Evolutionary conservation across 148 eudicot genomes (phyloP).

Genomic region (Rhododendron molle): DNA sequence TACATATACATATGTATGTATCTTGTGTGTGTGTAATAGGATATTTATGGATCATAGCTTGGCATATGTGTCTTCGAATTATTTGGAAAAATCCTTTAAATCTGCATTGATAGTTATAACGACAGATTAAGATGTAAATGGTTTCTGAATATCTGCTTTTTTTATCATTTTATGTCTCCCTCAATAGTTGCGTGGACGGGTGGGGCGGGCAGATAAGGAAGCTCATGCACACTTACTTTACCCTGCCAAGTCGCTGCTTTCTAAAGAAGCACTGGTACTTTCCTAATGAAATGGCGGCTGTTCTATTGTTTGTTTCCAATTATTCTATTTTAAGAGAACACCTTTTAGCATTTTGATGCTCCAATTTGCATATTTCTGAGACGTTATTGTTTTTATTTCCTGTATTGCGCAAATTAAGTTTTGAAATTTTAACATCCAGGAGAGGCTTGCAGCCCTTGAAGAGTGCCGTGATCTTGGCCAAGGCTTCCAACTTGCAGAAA

Average conservation of each 20-base stretch:
- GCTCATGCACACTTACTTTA: constrained; percentile 86
- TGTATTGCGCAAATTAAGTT: background rate
- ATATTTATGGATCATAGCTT: background rate
- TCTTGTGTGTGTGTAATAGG: background rate
- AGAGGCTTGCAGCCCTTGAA: constrained; percentile 94
- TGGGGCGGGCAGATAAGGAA: constrained; percentile 96
- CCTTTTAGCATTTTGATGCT: background rate
- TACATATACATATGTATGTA: no score
- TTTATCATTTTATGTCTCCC: background rate
- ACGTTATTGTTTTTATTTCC: background rate
- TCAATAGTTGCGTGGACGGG: constrained; percentile 85
- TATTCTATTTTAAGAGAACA: background rate
- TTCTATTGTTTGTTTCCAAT: background rate
- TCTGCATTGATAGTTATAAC: constrained; percentile 5
- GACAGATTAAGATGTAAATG: background rate
- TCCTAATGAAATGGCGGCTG: background rate
- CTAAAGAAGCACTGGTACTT: constrained; percentile 79
- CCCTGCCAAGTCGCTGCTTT: constrained; percentile 83
- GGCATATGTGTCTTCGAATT: background rate
- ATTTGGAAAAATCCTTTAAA: background rate
- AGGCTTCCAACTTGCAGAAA: constrained; percentile 97
- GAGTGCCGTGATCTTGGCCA: constrained; percentile 94
- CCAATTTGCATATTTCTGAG: background rate
- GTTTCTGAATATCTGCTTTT: constrained; percentile 6
- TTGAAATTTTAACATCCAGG: constrained; percentile 37